Percentiles rank a stretch among this genome's conserved stretches.
Evolutionary conservation across 2,329 filamentous ascomycete species (phyloP).

Genomic region (Stagonosporopsis rhizophila): DNA sequence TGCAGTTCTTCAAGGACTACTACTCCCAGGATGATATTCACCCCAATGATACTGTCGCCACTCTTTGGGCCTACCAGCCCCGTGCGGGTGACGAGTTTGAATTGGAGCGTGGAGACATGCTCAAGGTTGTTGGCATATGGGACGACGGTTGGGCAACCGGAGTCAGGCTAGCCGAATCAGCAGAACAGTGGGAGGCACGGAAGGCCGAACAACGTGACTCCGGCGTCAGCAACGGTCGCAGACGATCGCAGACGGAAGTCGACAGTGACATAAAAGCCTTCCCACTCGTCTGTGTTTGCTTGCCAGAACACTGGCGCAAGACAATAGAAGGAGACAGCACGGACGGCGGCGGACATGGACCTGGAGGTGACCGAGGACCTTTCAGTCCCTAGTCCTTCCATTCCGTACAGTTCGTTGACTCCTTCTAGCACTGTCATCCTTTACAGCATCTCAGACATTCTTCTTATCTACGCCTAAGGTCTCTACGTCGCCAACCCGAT

Average conservation of each 20-base stretch:
- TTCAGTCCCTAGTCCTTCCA: constrained; percentile 36
- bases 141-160: constrained; percentile 99
- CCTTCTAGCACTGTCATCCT: constrained; percentile 33
- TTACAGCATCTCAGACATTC: constrained; percentile 24
- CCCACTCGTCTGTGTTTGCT: constrained; percentile 92
- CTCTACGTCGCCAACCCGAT: constrained; percentile 4
- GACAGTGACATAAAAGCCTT: constrained; percentile 94
- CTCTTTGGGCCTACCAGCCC: constrained; percentile 96
- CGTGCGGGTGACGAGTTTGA: constrained; percentile 92
- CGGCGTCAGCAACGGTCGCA: constrained; percentile 83
- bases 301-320: constrained; percentile 95
- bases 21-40: constrained; percentile 97
- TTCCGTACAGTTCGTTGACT: constrained; percentile 33
- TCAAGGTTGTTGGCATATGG: constrained; percentile 98
- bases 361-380: constrained; percentile 45
- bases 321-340: constrained; percentile 85
- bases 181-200: constrained; percentile 86
- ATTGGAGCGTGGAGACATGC: constrained; percentile 93
- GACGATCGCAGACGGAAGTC: constrained; percentile 40
- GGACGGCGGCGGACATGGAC: constrained; percentile 38
- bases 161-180: constrained; percentile 78
- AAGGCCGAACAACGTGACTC: constrained; percentile 86
- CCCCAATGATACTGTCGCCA: constrained; percentile 85
- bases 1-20: constrained; percentile 98
- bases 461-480: constrained; percentile 8